A percentile compares a stretch with the other conserved stretches of the same genome.
Evolutionary conservation across 306 rosid genomes (phyloP).

Genomic region (Phaseolus lunatus): DNA sequence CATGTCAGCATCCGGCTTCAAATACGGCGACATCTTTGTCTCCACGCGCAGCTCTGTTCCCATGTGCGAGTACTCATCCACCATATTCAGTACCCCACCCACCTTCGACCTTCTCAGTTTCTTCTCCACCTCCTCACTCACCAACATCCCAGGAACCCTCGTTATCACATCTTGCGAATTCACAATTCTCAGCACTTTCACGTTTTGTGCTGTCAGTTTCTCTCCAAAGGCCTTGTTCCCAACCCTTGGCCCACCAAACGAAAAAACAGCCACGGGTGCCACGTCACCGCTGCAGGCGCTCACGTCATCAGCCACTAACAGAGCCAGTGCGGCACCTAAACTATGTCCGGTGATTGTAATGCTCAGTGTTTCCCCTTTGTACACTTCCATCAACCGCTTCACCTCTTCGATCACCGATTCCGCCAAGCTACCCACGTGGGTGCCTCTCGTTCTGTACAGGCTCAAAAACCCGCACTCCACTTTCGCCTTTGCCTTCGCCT

Average conservation of each 20-base stretch:
- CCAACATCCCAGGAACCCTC: conserved; percentile 61
- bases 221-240: conserved; percentile 71
- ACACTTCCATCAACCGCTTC: conserved; percentile 63
- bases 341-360: conserved; percentile 91
- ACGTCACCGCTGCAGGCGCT: conserved; percentile 44
- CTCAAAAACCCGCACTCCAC: conserved; percentile 88
- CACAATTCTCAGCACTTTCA: conserved; percentile 78
- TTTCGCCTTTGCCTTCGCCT: conserved; percentile 49
- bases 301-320: conserved; percentile 78
- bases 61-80: conserved; percentile 71
- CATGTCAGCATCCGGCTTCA: conserved; percentile 88
- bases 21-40: conserved; percentile 88
- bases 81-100: conserved; percentile 52
- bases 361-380: conserved; percentile 72
- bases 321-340: conserved; percentile 83
- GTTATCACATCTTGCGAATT: conserved; percentile 90
- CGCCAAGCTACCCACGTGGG: conserved; percentile 73
- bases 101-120: conserved; percentile 48
- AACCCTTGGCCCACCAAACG: conserved; percentile 91
- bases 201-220: conserved; percentile 55
- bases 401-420: conserved; percentile 76
- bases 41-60: conserved; percentile 81
- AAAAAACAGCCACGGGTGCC: conserved; percentile 83
- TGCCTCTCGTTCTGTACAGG: conserved; percentile 68
- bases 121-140: conserved; percentile 61